phyloP scores from a whole-genome alignment of 139 green algal genomes.

The Nannochloris sp. region DNA sequence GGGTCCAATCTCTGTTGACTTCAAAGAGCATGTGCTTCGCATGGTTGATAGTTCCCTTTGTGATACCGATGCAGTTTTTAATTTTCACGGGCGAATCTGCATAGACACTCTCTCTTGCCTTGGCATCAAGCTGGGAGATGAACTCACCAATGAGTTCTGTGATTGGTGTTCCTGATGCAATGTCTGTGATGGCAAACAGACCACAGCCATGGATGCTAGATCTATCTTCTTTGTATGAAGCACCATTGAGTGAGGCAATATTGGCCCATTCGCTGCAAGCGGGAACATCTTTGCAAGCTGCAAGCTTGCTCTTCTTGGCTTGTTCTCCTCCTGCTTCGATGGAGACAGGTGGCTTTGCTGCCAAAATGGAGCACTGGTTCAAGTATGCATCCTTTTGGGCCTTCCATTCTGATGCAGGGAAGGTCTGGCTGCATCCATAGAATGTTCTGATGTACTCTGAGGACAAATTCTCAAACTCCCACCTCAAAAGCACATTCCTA shows the following conservation, averaged over 20 bases:
- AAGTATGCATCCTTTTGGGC: not conserved
- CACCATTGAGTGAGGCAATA: not conserved
- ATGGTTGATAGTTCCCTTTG: not conserved
- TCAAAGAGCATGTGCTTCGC: not conserved
- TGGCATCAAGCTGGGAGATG: not conserved
- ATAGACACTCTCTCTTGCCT: not conserved
- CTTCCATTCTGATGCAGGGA: not conserved
- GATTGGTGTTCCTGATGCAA: constrained; percentile 1
- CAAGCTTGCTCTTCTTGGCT: not conserved
- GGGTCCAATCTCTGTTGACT: not conserved
- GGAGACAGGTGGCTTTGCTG: not conserved
- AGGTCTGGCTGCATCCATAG: not conserved
- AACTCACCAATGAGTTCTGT: constrained; percentile 3
- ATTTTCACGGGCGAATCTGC: not conserved
- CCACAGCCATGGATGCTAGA: constrained; percentile 9
- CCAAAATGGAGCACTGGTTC: not conserved
- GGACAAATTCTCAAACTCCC: constrained; percentile 1
- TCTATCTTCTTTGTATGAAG: not conserved
- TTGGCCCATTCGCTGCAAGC: not conserved
- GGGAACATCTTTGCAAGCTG: not conserved
- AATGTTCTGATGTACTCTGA: not conserved
- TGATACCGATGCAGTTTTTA: not conserved
- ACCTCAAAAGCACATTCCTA: not conserved
- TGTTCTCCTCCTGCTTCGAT: not conserved
- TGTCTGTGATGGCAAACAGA: constrained; percentile 1